Percentiles rank a stretch among this genome's conserved stretches.
These are phyloP conservation scores for Candida nanaspora DNA, from an alignment of 805 yeast species.

Conservation along the genomic window DNA sequence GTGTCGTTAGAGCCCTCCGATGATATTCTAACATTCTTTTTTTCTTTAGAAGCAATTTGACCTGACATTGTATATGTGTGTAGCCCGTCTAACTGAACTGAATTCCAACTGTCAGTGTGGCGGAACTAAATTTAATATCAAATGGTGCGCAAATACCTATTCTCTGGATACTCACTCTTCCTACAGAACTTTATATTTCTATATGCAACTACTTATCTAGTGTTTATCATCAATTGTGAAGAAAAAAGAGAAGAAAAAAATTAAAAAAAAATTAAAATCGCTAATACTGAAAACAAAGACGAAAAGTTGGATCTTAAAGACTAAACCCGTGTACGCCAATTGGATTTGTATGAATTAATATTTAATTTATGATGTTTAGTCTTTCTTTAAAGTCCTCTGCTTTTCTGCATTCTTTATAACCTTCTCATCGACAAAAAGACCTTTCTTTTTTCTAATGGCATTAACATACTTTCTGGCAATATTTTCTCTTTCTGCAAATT, in stretches of 20 bases:
- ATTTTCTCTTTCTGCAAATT: conserved; percentile 85
- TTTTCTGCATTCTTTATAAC: conserved; percentile 89
- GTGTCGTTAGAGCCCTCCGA: neutral
- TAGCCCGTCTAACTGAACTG: no score
- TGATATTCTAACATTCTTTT: neutral
- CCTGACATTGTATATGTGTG: neutral
- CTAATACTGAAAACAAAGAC: no score
- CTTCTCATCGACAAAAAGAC: conserved; percentile 83
- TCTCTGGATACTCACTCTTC: no score
- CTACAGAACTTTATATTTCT: no score
- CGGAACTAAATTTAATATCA: no score
- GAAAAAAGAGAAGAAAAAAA: neutral
- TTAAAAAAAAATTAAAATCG: neutral
- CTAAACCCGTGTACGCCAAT: no score
- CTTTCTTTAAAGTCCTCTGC: conserved; percentile 80
- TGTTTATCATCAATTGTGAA: neutral
- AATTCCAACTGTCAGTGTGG: no score
- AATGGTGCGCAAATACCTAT: no score
- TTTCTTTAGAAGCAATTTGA: neutral
- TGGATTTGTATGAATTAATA: no score
- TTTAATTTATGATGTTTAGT: no score
- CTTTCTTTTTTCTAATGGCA: conserved; percentile 74
- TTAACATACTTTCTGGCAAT: conserved; percentile 86
- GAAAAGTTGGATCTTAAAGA: no score
- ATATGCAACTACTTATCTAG: neutral